Conservation (phyloP, 176 grass and related monocot species). For the Otatea glauca region DNA sequence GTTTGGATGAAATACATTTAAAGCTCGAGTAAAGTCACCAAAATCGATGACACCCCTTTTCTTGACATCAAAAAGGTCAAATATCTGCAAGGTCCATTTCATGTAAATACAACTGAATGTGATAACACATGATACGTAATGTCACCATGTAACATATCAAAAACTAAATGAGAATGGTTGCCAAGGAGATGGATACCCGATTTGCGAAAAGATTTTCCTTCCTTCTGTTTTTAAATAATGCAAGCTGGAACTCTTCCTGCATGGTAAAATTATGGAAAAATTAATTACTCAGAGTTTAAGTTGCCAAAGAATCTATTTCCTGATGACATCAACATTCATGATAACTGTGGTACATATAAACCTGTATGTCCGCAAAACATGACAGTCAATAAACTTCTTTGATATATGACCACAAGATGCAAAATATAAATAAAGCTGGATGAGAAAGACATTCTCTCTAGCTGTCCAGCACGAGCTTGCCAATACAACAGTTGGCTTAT, state of each 20-base stretch:
- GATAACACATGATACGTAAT: constrained; percentile 20
- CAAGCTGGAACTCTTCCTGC: constrained; percentile 99
- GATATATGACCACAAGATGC: background rate
- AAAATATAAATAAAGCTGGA: constrained; percentile 6
- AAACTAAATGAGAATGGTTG: constrained; percentile 18
- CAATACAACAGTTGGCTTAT: background rate
- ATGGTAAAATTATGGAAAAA: constrained; percentile 4
- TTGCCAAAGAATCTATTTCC: constrained; percentile 3
- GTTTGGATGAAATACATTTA: constrained; percentile 97
- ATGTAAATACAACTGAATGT: constrained; percentile 36
- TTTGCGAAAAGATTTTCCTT: constrained; percentile 97
- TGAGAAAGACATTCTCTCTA: background rate
- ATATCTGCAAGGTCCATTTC: constrained; percentile 65
- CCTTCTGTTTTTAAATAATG: constrained; percentile 84
- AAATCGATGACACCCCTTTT: constrained; percentile 90
- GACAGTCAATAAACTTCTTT: constrained; percentile 19
- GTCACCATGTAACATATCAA: background rate
- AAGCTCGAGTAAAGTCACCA: constrained; percentile 86
- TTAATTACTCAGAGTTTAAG: background rate
- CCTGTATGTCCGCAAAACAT: background rate
- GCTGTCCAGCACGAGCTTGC: background rate
- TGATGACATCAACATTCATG: background rate
- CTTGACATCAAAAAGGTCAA: constrained; percentile 96
- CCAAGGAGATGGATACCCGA: constrained; percentile 59
- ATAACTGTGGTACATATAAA: background rate